These are phyloP conservation scores for Psophocarpus tetragonolobus DNA, from an alignment of 306 rosid genomes.

Conservation along the genomic window DNA sequence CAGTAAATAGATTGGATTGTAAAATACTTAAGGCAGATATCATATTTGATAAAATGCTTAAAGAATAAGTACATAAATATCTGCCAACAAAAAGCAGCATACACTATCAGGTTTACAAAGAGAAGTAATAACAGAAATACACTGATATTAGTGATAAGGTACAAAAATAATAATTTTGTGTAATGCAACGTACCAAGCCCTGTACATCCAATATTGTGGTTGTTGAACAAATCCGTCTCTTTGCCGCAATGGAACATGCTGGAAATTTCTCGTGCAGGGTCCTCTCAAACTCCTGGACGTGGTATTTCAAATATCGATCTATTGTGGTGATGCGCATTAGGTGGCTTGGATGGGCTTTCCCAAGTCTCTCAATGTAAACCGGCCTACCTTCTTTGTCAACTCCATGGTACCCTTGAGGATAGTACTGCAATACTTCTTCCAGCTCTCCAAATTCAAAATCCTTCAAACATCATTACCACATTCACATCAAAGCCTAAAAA, in stretches of 20 bases:
- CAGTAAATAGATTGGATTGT: background rate
- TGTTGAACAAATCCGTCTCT: conserved; percentile 76
- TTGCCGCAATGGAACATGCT: conserved; percentile 92
- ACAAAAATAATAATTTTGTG: conserved; percentile 18
- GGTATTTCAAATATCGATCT: conserved; percentile 88
- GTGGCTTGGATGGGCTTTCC: conserved; percentile 92
- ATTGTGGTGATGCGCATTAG: conserved; percentile 79
- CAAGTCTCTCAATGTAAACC: conserved; percentile 92
- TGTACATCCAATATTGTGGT: conserved; percentile 95
- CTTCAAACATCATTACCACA: conserved; percentile 44
- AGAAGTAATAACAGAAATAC: conserved; percentile 6
- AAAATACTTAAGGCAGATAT: background rate
- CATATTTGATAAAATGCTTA: conserved; percentile 5
- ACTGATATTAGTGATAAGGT: background rate
- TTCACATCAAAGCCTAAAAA: conserved; percentile 41
- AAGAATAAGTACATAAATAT: conserved; percentile 15
- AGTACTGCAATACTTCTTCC: conserved; percentile 89
- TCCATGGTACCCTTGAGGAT: conserved; percentile 98
- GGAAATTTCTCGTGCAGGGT: conserved; percentile 87
- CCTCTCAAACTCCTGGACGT: conserved; percentile 95
- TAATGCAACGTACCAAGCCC: conserved; percentile 78
- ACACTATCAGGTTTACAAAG: background rate
- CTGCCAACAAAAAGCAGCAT: background rate
- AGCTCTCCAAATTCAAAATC: conserved; percentile 91
- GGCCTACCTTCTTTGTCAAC: conserved; percentile 98